Evolutionary conservation across 768 basidiomycete genomes (phyloP).

Genomic region (Tulasnella sp.): DNA sequence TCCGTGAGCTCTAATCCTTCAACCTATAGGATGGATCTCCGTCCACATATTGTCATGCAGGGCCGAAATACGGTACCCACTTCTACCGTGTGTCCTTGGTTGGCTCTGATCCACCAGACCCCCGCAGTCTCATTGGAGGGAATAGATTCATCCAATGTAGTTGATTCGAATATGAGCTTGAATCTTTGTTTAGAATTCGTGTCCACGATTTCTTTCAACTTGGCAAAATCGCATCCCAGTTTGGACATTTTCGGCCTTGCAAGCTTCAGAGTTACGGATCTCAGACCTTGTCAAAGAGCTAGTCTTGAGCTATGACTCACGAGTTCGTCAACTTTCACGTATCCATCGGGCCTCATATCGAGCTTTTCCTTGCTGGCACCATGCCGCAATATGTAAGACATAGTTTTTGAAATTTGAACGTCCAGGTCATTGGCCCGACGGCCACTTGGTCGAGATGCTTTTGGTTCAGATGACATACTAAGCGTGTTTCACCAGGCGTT

Average conservation of each 20-base stretch:
- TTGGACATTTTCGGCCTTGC: conserved; percentile 49
- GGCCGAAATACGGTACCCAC: conserved; percentile 36
- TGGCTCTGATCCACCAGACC: conserved; percentile 80
- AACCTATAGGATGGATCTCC: conserved; percentile 31
- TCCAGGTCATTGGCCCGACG: conserved; percentile 45
- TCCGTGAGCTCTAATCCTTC: conserved; percentile 55
- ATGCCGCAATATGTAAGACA: conserved; percentile 87
- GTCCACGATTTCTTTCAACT: conserved; percentile 50
- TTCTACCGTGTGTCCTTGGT: conserved; percentile 80
- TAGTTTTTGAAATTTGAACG: conserved; percentile 65
- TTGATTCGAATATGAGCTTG: conserved; percentile 41
- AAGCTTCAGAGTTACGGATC: conserved; percentile 12
- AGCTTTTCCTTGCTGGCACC: conserved; percentile 67
- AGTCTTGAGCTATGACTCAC: conserved; percentile 33
- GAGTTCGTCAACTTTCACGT: conserved; percentile 65
- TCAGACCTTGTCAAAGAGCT: neutral
- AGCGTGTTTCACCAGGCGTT: too few species aligned
- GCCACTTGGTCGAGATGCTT: conserved; percentile 12
- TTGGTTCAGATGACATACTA: too few species aligned
- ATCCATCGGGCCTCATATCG: conserved; percentile 71
- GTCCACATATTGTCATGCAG: neutral
- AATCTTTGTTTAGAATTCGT: conserved; percentile 56
- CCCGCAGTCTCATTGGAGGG: conserved; percentile 25
- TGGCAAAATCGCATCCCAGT: conserved; percentile 37
- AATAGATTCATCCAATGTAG: neutral